Percentiles rank a stretch among this genome's conserved stretches.
phyloP scores from a whole-genome alignment of 768 basidiomycete species.

The Phlebiopsis flavidoalba region DNA sequence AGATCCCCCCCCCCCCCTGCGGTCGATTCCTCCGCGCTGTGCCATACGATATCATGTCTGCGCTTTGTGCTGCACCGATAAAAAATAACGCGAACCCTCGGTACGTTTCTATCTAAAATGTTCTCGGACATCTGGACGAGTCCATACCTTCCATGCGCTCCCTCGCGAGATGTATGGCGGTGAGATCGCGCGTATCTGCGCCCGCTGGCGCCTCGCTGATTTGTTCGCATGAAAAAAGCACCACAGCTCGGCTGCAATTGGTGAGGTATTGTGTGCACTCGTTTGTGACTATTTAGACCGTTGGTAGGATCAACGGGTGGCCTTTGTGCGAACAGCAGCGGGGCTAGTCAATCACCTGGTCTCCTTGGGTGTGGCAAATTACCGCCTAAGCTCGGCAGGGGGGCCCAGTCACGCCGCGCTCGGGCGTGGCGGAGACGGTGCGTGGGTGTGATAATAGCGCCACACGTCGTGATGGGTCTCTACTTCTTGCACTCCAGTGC shows the following conservation, averaged over 20 bases:
- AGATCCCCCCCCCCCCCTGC: neutral
- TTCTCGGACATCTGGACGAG: too few species aligned
- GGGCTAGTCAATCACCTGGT: neutral
- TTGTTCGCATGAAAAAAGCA: neutral
- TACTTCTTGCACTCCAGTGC: neutral
- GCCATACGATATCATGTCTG: neutral
- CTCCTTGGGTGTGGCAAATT: neutral
- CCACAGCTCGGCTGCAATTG: neutral
- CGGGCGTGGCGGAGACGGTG: neutral
- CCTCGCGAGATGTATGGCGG: too few species aligned
- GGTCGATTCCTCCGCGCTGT: neutral
- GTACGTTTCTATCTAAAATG: neutral
- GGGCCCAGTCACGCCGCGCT: neutral
- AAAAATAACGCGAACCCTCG: neutral
- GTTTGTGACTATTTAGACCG: constrained; percentile 10
- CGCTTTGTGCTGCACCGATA: neutral
- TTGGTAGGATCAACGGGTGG: neutral
- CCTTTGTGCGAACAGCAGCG: neutral
- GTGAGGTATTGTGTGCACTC: constrained; percentile 8
- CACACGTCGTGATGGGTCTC: neutral
- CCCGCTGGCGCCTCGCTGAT: neutral
- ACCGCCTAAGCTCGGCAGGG: neutral
- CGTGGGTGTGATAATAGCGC: too few species aligned
- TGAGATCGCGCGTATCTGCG: neutral
- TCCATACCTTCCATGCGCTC: too few species aligned